These are phyloP conservation scores for Rhinocladiella similis DNA, from an alignment of 2,329 filamentous ascomycete genomes.

Conservation along the genomic window DNA sequence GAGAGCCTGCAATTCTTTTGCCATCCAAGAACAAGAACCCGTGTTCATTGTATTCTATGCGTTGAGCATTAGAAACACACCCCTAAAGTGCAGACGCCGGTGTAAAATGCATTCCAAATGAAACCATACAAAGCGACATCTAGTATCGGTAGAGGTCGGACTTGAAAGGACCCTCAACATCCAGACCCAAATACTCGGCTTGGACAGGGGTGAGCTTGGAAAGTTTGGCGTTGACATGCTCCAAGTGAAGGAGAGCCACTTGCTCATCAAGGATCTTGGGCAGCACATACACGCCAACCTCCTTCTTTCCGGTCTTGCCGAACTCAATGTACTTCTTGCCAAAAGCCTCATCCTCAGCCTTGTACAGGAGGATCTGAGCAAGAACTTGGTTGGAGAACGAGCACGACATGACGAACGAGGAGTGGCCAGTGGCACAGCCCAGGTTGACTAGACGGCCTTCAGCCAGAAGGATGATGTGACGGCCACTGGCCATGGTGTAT, in stretches of 20 bases:
- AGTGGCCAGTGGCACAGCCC: constrained; percentile 98
- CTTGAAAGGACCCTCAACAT: constrained; percentile 91
- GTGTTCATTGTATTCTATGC: constrained; percentile 23
- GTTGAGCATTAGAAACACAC: constrained; percentile 30
- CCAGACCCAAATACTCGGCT: constrained; percentile 91
- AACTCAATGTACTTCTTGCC: constrained; percentile 95
- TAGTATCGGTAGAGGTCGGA: constrained; percentile 71
- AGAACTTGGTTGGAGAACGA: constrained; percentile 99
- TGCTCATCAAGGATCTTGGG: constrained; percentile 99
- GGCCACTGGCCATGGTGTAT: constrained; percentile 89
- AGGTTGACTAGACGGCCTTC: constrained; percentile 99
- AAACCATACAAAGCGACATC: constrained; percentile 1
- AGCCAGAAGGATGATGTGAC: constrained; percentile 96
- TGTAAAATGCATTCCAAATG: constrained; percentile 13
- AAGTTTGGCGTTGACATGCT: constrained; percentile 92
- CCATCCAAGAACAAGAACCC: background rate
- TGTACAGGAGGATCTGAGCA: constrained; percentile 97
- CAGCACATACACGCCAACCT: constrained; percentile 89
- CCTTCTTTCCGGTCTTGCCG: constrained; percentile 86
- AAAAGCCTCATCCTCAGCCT: constrained; percentile 83
- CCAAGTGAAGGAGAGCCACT: constrained; percentile 90
- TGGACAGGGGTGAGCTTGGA: constrained; percentile 81
- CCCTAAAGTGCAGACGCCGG: constrained; percentile 12
- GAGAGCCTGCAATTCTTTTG: constrained; percentile 9
- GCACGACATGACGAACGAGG: constrained; percentile 99